Percentiles rank a stretch among this genome's conserved stretches.
These are phyloP conservation scores for Diaporthe vaccinii DNA, from an alignment of 2,329 filamentous ascomycete species.

Conservation along the genomic window DNA sequence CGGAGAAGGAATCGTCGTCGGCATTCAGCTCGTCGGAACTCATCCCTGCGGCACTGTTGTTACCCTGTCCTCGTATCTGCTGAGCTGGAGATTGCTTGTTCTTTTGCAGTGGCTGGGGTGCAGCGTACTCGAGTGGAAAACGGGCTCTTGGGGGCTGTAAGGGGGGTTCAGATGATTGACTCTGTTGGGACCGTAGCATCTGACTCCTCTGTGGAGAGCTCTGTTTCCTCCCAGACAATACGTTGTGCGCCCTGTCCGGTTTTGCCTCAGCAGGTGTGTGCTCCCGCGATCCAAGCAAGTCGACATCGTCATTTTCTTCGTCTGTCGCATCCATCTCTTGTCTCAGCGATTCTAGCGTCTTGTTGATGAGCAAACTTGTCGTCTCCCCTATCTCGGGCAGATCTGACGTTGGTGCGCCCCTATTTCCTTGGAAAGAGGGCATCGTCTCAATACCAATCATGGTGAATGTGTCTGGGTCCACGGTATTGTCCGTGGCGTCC, in stretches of 20 bases:
- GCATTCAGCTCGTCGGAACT: slow-evolving; percentile 49
- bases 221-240: not conserved
- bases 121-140: not conserved
- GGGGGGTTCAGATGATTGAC: slow-evolving; percentile 3
- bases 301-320: slow-evolving; percentile 35
- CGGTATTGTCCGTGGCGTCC: slow-evolving; percentile 48
- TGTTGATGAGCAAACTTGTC: slow-evolving; percentile 69
- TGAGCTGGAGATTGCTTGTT: not conserved
- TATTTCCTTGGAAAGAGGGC: slow-evolving; percentile 62
- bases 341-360: slow-evolving; percentile 65
- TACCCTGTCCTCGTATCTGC: not conserved
- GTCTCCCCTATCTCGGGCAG: slow-evolving; percentile 66
- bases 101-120: not conserved
- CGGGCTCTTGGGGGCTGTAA: not conserved
- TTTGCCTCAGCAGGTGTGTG: slow-evolving; percentile 29
- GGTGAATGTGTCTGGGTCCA: slow-evolving; percentile 66
- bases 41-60: not conserved
- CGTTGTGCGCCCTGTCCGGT: not conserved
- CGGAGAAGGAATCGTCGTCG: slow-evolving; percentile 71
- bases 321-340: slow-evolving; percentile 50
- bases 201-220: not conserved
- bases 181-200: not conserved
- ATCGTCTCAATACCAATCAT: slow-evolving; percentile 71
- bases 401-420: slow-evolving; percentile 51
- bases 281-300: slow-evolving; percentile 35